Evolutionary conservation across 116 monocot species (phyloP).

Genomic region (Dioscorea cayenensis): DNA sequence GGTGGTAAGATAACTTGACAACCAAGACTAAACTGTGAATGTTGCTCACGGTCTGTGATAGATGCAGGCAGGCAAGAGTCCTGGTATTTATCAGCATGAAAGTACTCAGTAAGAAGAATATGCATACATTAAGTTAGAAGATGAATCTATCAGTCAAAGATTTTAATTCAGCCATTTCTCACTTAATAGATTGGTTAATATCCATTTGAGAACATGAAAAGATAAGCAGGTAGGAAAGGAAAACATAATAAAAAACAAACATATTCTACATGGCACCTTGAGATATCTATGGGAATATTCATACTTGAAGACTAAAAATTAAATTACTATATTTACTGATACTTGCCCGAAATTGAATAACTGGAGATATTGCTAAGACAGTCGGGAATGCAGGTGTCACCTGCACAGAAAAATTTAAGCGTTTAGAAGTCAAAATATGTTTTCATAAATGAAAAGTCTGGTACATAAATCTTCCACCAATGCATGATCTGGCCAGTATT

Average conservation of each 20-base stretch:
- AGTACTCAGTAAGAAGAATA: background rate
- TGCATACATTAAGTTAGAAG: background rate
- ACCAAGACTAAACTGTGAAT: conserved; percentile 62
- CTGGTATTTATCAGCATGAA: conserved; percentile 16
- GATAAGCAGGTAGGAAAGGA: background rate
- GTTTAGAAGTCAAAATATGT: too few relatives aligned
- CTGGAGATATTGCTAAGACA: conserved; percentile 70
- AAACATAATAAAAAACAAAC: background rate
- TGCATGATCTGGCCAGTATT: too few relatives aligned
- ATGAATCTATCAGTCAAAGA: background rate
- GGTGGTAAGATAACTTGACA: conserved; percentile 78
- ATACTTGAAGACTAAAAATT: background rate
- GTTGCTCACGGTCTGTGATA: conserved; percentile 30
- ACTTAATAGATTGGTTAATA: background rate
- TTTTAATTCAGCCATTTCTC: background rate
- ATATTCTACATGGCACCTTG: background rate
- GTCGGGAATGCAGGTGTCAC: conserved; percentile 88
- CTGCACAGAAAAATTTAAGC: conserved; percentile 33
- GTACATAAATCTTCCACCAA: too few relatives aligned
- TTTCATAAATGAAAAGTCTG: too few relatives aligned
- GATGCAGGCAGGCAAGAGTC: conserved; percentile 65
- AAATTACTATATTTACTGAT: background rate
- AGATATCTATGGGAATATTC: too few relatives aligned
- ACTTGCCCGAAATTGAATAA: conserved; percentile 89
- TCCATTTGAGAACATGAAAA: background rate